Evolutionary conservation across 2,329 filamentous ascomycete species (phyloP).

Genomic region (Penicillium sp.): DNA sequence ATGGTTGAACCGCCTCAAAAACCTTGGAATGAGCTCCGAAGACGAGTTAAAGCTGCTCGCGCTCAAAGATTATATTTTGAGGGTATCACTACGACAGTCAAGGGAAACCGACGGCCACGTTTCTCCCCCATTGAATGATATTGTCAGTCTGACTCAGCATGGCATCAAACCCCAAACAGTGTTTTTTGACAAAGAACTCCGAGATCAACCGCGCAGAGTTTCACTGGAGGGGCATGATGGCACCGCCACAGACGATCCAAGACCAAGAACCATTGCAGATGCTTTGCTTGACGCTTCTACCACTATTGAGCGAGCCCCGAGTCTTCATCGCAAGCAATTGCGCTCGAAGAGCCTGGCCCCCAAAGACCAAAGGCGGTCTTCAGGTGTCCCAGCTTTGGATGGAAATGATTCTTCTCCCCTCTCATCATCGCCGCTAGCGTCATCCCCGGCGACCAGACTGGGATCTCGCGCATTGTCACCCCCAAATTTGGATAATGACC

Average conservation of each 20-base stretch:
- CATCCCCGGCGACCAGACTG: constrained; percentile 36
- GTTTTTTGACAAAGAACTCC: constrained; percentile 79
- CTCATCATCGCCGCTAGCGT: constrained; percentile 39
- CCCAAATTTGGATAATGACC: constrained; percentile 37
- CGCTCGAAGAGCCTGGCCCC: constrained; percentile 44
- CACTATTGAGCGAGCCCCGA: constrained; percentile 70
- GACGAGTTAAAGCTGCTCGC: constrained; percentile 89
- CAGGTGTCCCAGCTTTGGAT: constrained; percentile 1
- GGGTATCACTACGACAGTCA: constrained; percentile 71
- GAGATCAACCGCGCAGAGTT: constrained; percentile 46
- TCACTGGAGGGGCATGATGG: constrained; percentile 29
- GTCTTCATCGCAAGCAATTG: constrained; percentile 48
- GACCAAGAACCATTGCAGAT: constrained; percentile 79
- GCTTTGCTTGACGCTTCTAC: constrained; percentile 89
- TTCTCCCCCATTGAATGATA: constrained; percentile 61
- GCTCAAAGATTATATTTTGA: constrained; percentile 88
- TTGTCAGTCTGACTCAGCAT: constrained; percentile 74
- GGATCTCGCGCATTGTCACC: constrained; percentile 38
- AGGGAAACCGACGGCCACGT: constrained; percentile 47
- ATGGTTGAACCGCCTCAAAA: constrained; percentile 83
- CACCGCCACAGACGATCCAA: constrained; percentile 41
- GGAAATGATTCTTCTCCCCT: constrained; percentile 28
- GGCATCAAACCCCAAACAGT: constrained; percentile 84
- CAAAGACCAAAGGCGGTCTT: constrained; percentile 26
- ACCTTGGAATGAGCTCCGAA: constrained; percentile 76